phyloP scores from a whole-genome alignment of 2,329 filamentous ascomycete species.

The Shiraia sp. region DNA sequence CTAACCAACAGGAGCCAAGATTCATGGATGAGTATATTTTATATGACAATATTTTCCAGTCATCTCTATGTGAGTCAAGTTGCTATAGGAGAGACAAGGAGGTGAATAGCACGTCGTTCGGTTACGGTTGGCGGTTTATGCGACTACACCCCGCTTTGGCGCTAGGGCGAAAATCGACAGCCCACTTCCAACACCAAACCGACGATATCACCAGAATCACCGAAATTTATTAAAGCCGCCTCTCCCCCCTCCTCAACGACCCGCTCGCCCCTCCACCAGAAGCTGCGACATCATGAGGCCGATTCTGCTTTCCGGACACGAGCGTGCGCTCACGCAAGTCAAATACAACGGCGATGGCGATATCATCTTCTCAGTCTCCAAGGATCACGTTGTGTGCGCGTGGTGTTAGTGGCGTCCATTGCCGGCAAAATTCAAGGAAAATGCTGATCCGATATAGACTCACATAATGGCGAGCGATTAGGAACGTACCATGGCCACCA shows the following conservation, averaged over 20 bases:
- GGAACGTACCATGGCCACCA: slow-evolving; percentile 94
- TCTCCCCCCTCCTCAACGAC: slow-evolving; percentile 20
- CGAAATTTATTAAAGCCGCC: slow-evolving; percentile 34
- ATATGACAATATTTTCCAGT: background rate
- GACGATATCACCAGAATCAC: slow-evolving; percentile 33
- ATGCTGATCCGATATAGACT: slow-evolving; percentile 50
- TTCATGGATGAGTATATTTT: too few relatives aligned
- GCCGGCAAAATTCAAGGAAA: slow-evolving; percentile 3
- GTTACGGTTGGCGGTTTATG: slow-evolving; percentile 8
- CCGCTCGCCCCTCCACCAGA: slow-evolving; percentile 4
- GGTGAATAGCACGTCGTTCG: background rate
- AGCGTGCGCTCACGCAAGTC: slow-evolving; percentile 94
- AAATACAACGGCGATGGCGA: slow-evolving; percentile 87
- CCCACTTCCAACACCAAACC: slow-evolving; percentile 34
- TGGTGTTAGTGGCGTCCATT: slow-evolving; percentile 63
- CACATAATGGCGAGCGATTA: slow-evolving; percentile 95
- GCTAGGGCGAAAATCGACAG: slow-evolving; percentile 22
- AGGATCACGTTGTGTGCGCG: slow-evolving; percentile 94
- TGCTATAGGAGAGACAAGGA: slow-evolving; percentile 1
- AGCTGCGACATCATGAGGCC: slow-evolving; percentile 73
- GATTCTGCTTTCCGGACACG: slow-evolving; percentile 93
- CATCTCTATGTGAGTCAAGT: slow-evolving; percentile 2
- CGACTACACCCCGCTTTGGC: slow-evolving; percentile 8
- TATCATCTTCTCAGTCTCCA: slow-evolving; percentile 91
- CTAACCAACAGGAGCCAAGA: too few relatives aligned